phyloP scores from a whole-genome alignment of 192 early-diverging fungal genomes.

The Phycomyces blakesleeanus region DNA sequence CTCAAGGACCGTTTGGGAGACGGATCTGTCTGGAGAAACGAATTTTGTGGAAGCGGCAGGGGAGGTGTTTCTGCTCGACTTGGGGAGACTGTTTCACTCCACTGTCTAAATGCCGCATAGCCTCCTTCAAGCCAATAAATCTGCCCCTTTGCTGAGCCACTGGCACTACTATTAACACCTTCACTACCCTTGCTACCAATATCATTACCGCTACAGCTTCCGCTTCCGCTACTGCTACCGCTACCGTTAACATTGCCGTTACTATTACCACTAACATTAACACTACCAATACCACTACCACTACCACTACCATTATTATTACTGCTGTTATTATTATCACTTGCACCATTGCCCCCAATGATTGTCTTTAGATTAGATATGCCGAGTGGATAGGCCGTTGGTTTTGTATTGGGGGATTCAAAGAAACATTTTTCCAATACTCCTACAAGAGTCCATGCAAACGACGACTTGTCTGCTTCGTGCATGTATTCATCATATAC shows the following conservation, averaged over 20 bases:
- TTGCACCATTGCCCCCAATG: too few species aligned
- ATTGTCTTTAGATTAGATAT: constrained; percentile 19
- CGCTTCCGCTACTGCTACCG: too few species aligned
- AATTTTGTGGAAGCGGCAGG: not conserved
- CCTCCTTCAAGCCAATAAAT: constrained; percentile 46
- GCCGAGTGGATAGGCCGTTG: too few species aligned
- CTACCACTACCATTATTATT: too few species aligned
- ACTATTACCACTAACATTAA: too few species aligned
- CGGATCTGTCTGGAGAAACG: not conserved
- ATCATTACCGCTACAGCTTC: too few species aligned
- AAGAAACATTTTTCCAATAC: constrained; percentile 33
- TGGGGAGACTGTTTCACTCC: not conserved
- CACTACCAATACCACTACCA: too few species aligned
- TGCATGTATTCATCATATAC: constrained; percentile 50
- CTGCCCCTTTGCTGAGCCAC: constrained; percentile 3
- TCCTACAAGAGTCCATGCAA: constrained; percentile 48
- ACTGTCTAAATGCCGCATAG: constrained; percentile 35
- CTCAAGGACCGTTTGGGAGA: not conserved
- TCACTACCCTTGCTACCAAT: too few species aligned
- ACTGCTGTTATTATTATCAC: too few species aligned
- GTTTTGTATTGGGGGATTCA: not conserved
- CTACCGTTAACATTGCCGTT: too few species aligned
- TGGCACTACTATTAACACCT: too few species aligned
- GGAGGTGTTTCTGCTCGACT: not conserved
- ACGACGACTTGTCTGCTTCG: constrained; percentile 35